A percentile compares a stretch with the other conserved stretches of the same genome.
These are phyloP conservation scores for Furcasterigmium furcatum DNA, from an alignment of 2,329 filamentous ascomycete genomes.

Conservation along the genomic window DNA sequence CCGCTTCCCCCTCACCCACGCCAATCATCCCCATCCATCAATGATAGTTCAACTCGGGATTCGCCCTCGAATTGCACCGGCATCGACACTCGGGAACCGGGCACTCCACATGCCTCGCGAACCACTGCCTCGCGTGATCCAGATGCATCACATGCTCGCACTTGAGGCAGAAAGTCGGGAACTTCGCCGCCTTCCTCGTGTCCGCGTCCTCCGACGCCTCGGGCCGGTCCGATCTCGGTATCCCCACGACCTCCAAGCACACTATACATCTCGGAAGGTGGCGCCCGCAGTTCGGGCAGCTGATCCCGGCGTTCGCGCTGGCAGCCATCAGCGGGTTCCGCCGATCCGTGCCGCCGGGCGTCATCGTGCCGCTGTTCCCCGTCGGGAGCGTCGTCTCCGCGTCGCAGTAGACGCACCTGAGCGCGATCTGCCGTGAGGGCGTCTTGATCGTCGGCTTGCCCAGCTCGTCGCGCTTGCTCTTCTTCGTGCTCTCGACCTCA, in stretches of 20 bases:
- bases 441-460: conserved; percentile 62
- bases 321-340: conserved; percentile 57
- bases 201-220: conserved; percentile 46
- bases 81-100: conserved; percentile 68
- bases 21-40: no score
- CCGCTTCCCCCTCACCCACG: no score
- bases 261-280: conserved; percentile 66
- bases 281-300: conserved; percentile 64
- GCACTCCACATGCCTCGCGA: conserved; percentile 61
- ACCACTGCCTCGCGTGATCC: conserved; percentile 67
- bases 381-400: conserved; percentile 40
- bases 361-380: neutral
- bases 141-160: conserved; percentile 68
- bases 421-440: conserved; percentile 65
- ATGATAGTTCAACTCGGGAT: conserved; percentile 55
- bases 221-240: conserved; percentile 57
- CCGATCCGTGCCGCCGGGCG: conserved; percentile 19
- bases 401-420: conserved; percentile 77
- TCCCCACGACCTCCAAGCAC: conserved; percentile 63
- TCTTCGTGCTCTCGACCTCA: conserved; percentile 71
- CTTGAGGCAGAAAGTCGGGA: conserved; percentile 66
- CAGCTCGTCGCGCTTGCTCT: conserved; percentile 54
- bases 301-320: conserved; percentile 57
- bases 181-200: conserved; percentile 48
- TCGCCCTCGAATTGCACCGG: conserved; percentile 58